A percentile compares a stretch with the other conserved stretches of the same genome.
Conservation (phyloP, 1,284 basidiomycete species). For the Apiotrichum porosum region DNA sequence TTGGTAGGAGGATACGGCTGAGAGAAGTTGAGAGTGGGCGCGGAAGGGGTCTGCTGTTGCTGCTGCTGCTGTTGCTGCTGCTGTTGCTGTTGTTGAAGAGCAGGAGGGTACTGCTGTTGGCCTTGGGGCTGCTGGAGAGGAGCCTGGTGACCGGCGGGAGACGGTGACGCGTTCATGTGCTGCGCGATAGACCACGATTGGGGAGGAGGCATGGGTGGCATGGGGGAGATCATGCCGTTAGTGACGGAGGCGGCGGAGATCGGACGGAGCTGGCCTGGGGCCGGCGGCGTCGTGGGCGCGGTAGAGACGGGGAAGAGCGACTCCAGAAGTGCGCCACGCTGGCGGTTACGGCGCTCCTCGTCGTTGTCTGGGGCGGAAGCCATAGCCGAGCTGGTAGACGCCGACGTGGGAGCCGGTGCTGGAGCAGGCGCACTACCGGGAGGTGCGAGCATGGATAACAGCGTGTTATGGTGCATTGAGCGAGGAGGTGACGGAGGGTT, state of each 20-base stretch:
- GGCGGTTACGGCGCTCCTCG: slow-evolving; percentile 5
- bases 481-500: background rate
- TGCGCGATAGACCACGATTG: slow-evolving; percentile 3
- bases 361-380: background rate
- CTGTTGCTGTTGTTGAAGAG: background rate
- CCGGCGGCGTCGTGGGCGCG: background rate
- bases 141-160: background rate
- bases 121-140: background rate
- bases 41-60: too few relatives aligned
- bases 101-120: background rate
- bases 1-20: too few relatives aligned
- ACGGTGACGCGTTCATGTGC: background rate
- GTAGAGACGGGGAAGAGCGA: slow-evolving; percentile 4
- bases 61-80: background rate
- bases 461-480: slow-evolving; percentile 11
- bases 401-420: background rate
- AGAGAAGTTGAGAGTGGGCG: too few relatives aligned
- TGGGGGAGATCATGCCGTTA: slow-evolving; percentile 13
- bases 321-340: slow-evolving; percentile 11
- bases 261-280: background rate
- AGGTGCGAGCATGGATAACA: slow-evolving; percentile 14
- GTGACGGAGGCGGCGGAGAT: background rate
- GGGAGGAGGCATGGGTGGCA: slow-evolving; percentile 6
- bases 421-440: background rate
- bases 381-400: background rate